Conservation (phyloP, 176 grass and related monocot species). For the Rhipidocladum racemiflorum region DNA sequence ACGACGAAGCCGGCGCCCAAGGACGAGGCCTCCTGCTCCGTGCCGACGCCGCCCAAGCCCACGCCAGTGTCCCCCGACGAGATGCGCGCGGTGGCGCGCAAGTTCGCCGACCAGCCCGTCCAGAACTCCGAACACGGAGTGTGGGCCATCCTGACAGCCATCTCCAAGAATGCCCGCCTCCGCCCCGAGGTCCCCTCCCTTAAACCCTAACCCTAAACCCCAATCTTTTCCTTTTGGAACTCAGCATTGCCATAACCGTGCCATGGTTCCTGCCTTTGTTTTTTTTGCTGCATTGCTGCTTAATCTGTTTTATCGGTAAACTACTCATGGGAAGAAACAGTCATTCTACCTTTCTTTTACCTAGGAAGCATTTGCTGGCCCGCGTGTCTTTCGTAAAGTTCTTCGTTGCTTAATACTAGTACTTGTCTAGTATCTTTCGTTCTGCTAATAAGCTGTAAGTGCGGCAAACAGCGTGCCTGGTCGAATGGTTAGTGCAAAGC, state of each 20-base stretch:
- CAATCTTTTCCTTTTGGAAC: neutral
- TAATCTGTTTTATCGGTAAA: neutral
- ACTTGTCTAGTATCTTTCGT: neutral
- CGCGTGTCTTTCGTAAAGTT: neutral
- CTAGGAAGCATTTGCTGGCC: neutral
- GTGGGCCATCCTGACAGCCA: conserved; percentile 84
- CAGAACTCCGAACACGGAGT: conserved; percentile 63
- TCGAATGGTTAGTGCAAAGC: neutral
- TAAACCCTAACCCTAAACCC: conserved; percentile 45
- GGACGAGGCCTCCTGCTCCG: conserved; percentile 29
- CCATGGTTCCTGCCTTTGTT: neutral
- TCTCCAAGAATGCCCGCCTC: conserved; percentile 76
- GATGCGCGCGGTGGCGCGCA: conserved; percentile 64
- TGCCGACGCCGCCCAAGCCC: conserved; percentile 26
- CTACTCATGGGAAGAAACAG: neutral
- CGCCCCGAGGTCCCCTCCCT: conserved; percentile 55
- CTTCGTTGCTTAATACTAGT: neutral
- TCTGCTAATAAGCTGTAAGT: neutral
- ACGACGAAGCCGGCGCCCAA: conserved; percentile 32
- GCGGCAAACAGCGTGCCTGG: neutral
- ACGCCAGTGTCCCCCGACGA: conserved; percentile 37
- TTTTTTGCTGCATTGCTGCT: neutral
- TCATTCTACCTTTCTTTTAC: neutral
- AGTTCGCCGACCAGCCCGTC: conserved; percentile 67
- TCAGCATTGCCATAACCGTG: neutral